A percentile compares a stretch with the other conserved stretches of the same genome.
These are phyloP conservation scores for Hansfordia pulvinata DNA, from an alignment of 2,329 filamentous ascomycete genomes.

Conservation along the genomic window DNA sequence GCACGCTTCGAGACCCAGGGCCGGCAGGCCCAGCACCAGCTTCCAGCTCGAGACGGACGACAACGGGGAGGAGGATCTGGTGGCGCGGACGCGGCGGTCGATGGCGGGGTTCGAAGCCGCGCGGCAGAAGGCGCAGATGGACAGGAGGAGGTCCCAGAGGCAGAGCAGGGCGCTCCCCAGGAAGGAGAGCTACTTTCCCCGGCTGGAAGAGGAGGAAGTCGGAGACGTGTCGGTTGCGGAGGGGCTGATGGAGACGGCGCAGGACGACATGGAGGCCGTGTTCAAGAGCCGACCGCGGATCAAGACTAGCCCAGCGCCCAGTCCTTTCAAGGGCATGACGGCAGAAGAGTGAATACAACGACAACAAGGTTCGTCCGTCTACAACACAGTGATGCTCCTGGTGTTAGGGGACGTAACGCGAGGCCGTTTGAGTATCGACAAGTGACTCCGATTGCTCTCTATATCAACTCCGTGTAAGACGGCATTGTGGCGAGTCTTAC, in stretches of 20 bases:
- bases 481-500: no score
- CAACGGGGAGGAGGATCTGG: slow-evolving; percentile 32
- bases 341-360: slow-evolving; percentile 5
- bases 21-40: slow-evolving; percentile 5
- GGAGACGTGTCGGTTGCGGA: slow-evolving; percentile 40
- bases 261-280: slow-evolving; percentile 68
- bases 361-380: no score
- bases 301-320: slow-evolving; percentile 55
- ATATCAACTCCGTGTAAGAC: no score
- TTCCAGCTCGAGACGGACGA: slow-evolving; percentile 15
- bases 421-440: no score
- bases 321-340: slow-evolving; percentile 24
- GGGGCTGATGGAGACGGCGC: slow-evolving; percentile 46
- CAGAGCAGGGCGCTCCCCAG: slow-evolving; percentile 26
- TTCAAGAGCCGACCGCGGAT: slow-evolving; percentile 78
- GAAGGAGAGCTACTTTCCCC: slow-evolving; percentile 32
- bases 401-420: no score
- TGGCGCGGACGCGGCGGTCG: slow-evolving; percentile 43
- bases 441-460: no score
- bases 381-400: no score
- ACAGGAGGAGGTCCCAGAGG: slow-evolving; percentile 36
- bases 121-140: slow-evolving; percentile 44
- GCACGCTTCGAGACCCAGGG: slow-evolving; percentile 7
- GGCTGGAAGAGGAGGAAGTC: slow-evolving; percentile 28
- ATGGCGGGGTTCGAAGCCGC: slow-evolving; percentile 50